Evolutionary conservation across 169 alveolate species (phyloP).

Genomic region (Plasmodium adleri): DNA sequence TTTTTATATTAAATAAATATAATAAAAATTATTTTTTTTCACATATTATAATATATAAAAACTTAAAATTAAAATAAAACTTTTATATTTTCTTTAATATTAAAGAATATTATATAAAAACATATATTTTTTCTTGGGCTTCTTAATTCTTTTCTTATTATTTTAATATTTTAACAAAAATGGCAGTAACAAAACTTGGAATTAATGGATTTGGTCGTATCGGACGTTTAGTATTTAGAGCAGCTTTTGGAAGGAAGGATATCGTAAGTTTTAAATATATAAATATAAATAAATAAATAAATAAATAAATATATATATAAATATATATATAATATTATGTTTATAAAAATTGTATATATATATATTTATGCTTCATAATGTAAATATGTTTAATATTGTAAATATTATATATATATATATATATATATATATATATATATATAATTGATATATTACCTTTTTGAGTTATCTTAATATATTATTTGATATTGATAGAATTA

Average conservation of each 20-base stretch:
- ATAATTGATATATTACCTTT: background rate
- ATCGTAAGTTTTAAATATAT: conserved; percentile 75
- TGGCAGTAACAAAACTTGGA: conserved; percentile 94
- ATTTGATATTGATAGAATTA: no score
- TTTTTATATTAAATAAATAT: no score
- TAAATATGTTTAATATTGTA: background rate
- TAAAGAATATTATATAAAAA: background rate
- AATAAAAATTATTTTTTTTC: background rate
- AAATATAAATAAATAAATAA: conserved; percentile 13
- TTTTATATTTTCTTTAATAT: background rate
- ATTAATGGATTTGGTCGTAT: conserved; percentile 99
- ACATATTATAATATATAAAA: background rate
- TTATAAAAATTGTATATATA: background rate
- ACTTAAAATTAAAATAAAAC: background rate
- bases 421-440: background rate
- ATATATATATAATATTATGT: background rate
- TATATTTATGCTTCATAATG: background rate
- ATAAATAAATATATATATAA: background rate
- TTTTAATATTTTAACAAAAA: conserved; percentile 22
- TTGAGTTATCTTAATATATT: no score
- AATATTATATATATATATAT: background rate
- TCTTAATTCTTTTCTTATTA: background rate
- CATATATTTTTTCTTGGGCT: background rate
- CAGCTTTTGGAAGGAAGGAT: conserved; percentile 89
- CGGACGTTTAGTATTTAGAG: conserved; percentile 98